Percentiles rank a stretch among this genome's conserved stretches.
Conservation (phyloP, 257 asterid genomes). For the Penstemon eatonii region DNA sequence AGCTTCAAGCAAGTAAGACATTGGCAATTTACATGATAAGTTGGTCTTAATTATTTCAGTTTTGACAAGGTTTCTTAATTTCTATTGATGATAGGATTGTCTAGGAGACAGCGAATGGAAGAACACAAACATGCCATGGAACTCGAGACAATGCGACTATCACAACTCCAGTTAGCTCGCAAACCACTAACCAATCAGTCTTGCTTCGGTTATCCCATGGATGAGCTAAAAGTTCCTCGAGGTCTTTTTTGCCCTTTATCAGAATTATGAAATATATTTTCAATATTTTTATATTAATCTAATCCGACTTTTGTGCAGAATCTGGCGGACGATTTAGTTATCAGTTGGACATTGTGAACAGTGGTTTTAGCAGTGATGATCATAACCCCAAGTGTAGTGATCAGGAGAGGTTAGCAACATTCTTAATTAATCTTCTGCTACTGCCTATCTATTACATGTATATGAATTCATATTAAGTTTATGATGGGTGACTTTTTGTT, state of each 20-base stretch:
- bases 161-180: constrained; percentile 54
- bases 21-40: neutral
- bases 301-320: constrained; percentile 35
- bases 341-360: constrained; percentile 42
- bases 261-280: neutral
- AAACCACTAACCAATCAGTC: constrained; percentile 39
- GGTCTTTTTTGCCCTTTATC: constrained; percentile 34
- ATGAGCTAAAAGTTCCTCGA: constrained; percentile 46
- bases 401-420: constrained; percentile 57
- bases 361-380: constrained; percentile 44
- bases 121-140: constrained; percentile 56
- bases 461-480: neutral
- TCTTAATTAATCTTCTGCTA: neutral
- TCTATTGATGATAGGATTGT: constrained; percentile 41
- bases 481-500: neutral
- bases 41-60: neutral
- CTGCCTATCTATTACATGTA: neutral
- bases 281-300: neutral
- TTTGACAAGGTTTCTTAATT: neutral
- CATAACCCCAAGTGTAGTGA: constrained; percentile 47
- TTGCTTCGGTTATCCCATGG: constrained; percentile 46
- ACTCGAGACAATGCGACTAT: constrained; percentile 52
- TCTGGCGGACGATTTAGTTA: constrained; percentile 47
- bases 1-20: constrained; percentile 55
- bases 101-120: constrained; percentile 52